Conservation (phyloP, 345 rosid genomes). For the Eutrema heterophyllum region DNA sequence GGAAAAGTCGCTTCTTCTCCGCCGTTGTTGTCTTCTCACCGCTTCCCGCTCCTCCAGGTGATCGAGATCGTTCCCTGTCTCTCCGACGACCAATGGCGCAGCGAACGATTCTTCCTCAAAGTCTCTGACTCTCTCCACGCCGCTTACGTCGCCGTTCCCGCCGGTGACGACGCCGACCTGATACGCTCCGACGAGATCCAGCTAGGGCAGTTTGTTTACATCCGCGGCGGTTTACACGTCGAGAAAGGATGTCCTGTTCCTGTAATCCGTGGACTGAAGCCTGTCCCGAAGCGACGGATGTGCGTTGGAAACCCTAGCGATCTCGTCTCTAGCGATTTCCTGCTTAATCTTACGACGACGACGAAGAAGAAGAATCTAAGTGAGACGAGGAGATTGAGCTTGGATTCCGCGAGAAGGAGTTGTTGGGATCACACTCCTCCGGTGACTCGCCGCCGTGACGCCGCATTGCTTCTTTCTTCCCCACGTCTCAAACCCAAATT, state of each 20-base stretch:
- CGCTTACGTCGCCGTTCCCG: conserved; percentile 42
- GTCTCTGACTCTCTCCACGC: conserved; percentile 54
- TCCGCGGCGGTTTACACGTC: conserved; percentile 30
- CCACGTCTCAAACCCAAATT: conserved; percentile 24
- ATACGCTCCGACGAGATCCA: conserved; percentile 44
- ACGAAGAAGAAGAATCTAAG: conserved; percentile 8
- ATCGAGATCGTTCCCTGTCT: conserved; percentile 47
- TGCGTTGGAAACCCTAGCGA: conserved; percentile 47
- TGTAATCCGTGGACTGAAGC: conserved; percentile 42
- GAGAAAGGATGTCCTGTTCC: conserved; percentile 47
- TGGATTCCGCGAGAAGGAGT: conserved; percentile 42
- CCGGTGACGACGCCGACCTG: conserved; percentile 38
- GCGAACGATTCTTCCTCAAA: conserved; percentile 46
- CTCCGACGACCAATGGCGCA: conserved; percentile 44
- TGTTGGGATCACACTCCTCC: conserved; percentile 43
- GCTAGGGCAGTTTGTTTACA: conserved; percentile 50
- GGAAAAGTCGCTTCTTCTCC: conserved; percentile 23
- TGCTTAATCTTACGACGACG: conserved; percentile 13
- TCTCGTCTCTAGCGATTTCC: conserved; percentile 38
- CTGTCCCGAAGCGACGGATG: conserved; percentile 37
- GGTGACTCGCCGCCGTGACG: conserved; percentile 22
- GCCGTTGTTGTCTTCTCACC: conserved; percentile 24
- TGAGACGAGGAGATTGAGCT: conserved; percentile 42
- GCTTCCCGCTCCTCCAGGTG: conserved; percentile 48
- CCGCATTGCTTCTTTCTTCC: conserved; percentile 16